Conservation (phyloP, 441 rosid genomes). For the Bocquillonia castaneifolia region DNA sequence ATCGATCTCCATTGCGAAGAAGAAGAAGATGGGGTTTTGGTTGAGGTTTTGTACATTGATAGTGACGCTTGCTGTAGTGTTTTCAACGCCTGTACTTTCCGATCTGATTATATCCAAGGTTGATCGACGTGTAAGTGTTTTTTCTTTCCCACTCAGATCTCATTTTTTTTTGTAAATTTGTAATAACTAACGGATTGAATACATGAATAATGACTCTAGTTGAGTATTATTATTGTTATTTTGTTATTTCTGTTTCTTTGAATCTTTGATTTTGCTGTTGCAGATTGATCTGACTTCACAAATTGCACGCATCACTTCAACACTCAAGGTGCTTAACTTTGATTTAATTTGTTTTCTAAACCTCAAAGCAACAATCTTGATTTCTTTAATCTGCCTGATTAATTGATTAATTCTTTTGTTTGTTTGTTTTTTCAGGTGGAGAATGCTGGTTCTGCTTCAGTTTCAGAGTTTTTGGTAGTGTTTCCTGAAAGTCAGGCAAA, state of each 20-base stretch:
- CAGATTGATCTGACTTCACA: conserved; percentile 89
- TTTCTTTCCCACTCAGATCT: no score
- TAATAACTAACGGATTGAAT: neutral
- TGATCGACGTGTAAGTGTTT: conserved; percentile 75
- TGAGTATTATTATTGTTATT: neutral
- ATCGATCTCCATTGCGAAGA: neutral
- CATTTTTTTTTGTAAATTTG: neutral
- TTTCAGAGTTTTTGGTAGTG: conserved; percentile 62
- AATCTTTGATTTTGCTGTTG: conserved; percentile 15
- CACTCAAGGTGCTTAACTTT: conserved; percentile 54
- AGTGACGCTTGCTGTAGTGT: conserved; percentile 35
- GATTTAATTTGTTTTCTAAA: neutral
- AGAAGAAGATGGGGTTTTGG: conserved; percentile 34
- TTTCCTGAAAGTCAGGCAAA: conserved; percentile 68
- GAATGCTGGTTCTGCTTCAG: conserved; percentile 55
- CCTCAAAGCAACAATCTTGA: neutral
- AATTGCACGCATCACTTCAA: conserved; percentile 59
- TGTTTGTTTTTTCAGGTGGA: conserved; percentile 44
- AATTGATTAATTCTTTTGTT: no score
- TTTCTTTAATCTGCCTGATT: no score
- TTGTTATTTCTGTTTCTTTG: neutral
- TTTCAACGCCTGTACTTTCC: conserved; percentile 56
- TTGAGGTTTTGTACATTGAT: conserved; percentile 32
- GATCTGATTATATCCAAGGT: conserved; percentile 84
- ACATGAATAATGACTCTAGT: neutral